Conservation (phyloP, 108 stramenopile genomes). For the Cylindrotheca closterium region DNA sequence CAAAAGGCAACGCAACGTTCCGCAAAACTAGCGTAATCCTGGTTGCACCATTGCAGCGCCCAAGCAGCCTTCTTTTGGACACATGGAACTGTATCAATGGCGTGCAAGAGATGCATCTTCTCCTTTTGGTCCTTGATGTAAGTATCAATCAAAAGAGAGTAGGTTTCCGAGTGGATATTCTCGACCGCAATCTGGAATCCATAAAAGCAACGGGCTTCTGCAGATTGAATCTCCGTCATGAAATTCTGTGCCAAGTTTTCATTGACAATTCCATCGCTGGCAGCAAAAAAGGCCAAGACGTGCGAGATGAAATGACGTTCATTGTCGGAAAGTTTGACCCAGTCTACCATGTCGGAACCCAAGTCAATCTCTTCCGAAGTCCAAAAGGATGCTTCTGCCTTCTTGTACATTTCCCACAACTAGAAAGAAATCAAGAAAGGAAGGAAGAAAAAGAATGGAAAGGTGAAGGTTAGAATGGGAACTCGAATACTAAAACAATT, state of each 20-base stretch:
- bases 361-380: slow-evolving; percentile 99
- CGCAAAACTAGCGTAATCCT: slow-evolving; percentile 88
- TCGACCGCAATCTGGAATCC: slow-evolving; percentile 99
- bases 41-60: slow-evolving; percentile 97
- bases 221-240: slow-evolving; percentile 91
- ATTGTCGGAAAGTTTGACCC: slow-evolving; percentile 84
- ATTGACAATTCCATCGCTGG: slow-evolving; percentile 99
- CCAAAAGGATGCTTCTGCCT: slow-evolving; percentile 99
- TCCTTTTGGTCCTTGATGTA: slow-evolving; percentile 90
- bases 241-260: slow-evolving; percentile 99
- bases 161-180: slow-evolving; percentile 99
- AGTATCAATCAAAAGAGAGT: slow-evolving; percentile 98
- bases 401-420: slow-evolving; percentile 98
- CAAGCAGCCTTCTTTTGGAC: slow-evolving; percentile 97
- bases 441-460: not conserved
- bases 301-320: slow-evolving; percentile 98
- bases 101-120: slow-evolving; percentile 83
- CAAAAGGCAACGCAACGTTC: slow-evolving; percentile 99
- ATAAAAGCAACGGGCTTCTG: slow-evolving; percentile 99
- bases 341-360: slow-evolving; percentile 93
- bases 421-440: slow-evolving; percentile 6
- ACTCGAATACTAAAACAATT: not conserved
- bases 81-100: slow-evolving; percentile 93
- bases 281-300: slow-evolving; percentile 99
- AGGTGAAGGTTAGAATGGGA: slow-evolving; percentile 5